These are phyloP conservation scores for Penicillium bialowiezense DNA, from an alignment of 495 filamentous ascomycete species.

Conservation along the genomic window DNA sequence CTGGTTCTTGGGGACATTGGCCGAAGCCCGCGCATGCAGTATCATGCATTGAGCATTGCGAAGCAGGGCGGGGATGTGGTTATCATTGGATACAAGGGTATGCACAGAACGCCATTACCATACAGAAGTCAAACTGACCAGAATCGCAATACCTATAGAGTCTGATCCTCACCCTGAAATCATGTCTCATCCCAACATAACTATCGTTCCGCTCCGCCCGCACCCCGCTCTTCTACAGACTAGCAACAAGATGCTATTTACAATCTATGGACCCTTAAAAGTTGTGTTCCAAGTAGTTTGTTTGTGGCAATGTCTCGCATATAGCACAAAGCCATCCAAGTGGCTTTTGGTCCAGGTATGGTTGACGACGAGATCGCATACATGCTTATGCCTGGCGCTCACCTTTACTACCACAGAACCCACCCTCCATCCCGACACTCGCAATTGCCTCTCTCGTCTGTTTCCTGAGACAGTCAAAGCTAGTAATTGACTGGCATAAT, in stretches of 20 bases:
- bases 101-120: neutral
- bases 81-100: slow-evolving; percentile 85
- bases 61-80: slow-evolving; percentile 76
- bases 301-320: slow-evolving; percentile 68
- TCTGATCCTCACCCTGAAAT: slow-evolving; percentile 77
- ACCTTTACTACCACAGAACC: slow-evolving; percentile 59
- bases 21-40: slow-evolving; percentile 96
- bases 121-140: neutral
- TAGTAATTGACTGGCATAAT: slow-evolving; percentile 98
- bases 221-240: slow-evolving; percentile 63
- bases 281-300: slow-evolving; percentile 74
- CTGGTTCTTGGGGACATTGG: slow-evolving; percentile 99
- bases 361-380: neutral
- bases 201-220: slow-evolving; percentile 61
- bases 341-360: slow-evolving; percentile 78
- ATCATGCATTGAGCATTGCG: slow-evolving; percentile 92
- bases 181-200: slow-evolving; percentile 58
- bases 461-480: slow-evolving; percentile 71
- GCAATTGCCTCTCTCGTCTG: slow-evolving; percentile 69
- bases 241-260: slow-evolving; percentile 70
- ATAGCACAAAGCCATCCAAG: slow-evolving; percentile 64
- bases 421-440: slow-evolving; percentile 90
- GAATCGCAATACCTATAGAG: slow-evolving; percentile 32
- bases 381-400: slow-evolving; percentile 6
- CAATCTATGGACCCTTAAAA: slow-evolving; percentile 79